phyloP scores from a whole-genome alignment of 805 yeast species.

The Lipomyces mesembrius region DNA sequence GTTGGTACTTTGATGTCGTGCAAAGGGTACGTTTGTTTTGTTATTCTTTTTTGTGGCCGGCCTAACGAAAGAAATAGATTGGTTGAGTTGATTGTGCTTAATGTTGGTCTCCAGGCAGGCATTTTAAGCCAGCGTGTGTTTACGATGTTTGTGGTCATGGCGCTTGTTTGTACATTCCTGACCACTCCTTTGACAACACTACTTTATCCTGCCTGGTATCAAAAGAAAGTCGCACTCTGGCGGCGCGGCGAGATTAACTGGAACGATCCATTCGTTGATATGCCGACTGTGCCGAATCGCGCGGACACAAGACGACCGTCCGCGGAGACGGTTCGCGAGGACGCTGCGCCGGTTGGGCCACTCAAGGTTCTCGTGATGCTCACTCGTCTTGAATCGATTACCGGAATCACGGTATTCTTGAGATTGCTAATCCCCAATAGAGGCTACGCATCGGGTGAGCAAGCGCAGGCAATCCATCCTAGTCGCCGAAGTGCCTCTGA shows the following conservation, averaged over 20 bases:
- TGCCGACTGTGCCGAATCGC: not conserved
- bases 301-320: not conserved
- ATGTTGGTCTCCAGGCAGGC: conserved; percentile 65
- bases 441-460: not conserved
- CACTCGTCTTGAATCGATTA: not conserved
- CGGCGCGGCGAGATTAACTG: conserved; percentile 1
- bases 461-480: not conserved
- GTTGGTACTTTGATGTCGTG: conserved; percentile 86
- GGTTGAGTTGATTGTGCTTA: conserved; percentile 34
- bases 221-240: conserved; percentile 10
- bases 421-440: not conserved
- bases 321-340: not conserved
- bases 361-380: conserved; percentile 5
- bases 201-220: conserved; percentile 56
- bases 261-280: not conserved
- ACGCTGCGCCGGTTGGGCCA: not conserved
- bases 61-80: not conserved
- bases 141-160: conserved; percentile 85
- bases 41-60: not conserved
- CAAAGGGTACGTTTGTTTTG: conserved; percentile 57
- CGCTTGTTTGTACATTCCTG: conserved; percentile 73
- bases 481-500: not conserved
- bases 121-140: conserved; percentile 68
- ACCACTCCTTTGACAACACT: conserved; percentile 74
- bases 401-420: conserved; percentile 2